phyloP scores from a whole-genome alignment of 2,329 filamentous ascomycete genomes.

The Xylariaceae sp. region DNA sequence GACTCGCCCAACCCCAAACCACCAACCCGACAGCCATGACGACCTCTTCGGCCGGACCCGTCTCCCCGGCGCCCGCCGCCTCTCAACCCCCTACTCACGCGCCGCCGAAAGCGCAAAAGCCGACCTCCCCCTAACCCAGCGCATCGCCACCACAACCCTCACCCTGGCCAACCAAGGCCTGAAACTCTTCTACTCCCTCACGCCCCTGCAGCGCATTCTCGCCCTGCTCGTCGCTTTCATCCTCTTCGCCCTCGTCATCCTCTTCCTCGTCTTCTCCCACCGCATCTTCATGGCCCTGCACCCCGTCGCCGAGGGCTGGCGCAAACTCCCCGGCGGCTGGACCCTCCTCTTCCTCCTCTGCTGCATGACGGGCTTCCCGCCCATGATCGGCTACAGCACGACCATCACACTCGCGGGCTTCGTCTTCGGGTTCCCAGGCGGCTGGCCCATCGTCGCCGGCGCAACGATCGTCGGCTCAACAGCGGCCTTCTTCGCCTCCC shows the following conservation, averaged over 20 bases:
- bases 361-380: constrained; percentile 76
- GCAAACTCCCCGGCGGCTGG: constrained; percentile 66
- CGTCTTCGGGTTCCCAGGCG: constrained; percentile 53
- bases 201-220: constrained; percentile 56
- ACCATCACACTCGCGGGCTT: constrained; percentile 53
- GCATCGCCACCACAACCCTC: constrained; percentile 32
- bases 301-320: constrained; percentile 72
- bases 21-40: not conserved
- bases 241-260: constrained; percentile 52
- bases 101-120: constrained; percentile 16
- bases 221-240: constrained; percentile 47
- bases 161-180: constrained; percentile 35
- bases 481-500: constrained; percentile 71
- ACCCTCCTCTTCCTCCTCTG: constrained; percentile 69
- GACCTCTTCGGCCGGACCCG: constrained; percentile 10
- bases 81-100: constrained; percentile 40
- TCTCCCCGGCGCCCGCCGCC: constrained; percentile 32
- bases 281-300: constrained; percentile 70
- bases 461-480: constrained; percentile 76
- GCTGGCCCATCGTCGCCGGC: constrained; percentile 76
- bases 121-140: constrained; percentile 37
- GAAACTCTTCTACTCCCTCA: constrained; percentile 50
- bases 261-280: constrained; percentile 74
- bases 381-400: constrained; percentile 80
- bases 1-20: constrained; percentile 24